phyloP scores from a whole-genome alignment of 371 early-diverging fungal genomes.

The Apophysomyces ossiformis region DNA sequence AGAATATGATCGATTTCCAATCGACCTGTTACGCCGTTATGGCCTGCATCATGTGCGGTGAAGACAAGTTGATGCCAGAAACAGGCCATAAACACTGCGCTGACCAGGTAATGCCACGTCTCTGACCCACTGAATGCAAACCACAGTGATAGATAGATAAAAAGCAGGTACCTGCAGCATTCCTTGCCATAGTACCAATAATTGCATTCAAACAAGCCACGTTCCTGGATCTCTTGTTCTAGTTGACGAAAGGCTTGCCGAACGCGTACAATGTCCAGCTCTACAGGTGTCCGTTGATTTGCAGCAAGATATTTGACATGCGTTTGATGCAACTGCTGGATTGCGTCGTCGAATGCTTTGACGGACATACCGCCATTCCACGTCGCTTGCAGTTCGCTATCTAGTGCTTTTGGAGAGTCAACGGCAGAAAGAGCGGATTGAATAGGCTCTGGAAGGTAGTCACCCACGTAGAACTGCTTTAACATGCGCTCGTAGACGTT shows the following conservation, averaged over 20 bases:
- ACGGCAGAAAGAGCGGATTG: not conserved
- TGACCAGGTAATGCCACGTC: constrained; percentile 62
- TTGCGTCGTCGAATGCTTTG: constrained; percentile 39
- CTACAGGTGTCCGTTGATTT: constrained; percentile 16
- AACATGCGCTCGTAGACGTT: constrained; percentile 77
- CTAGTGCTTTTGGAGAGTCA: constrained; percentile 2
- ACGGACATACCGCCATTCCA: constrained; percentile 44
- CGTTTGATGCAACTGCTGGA: constrained; percentile 31
- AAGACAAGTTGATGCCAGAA: constrained; percentile 96
- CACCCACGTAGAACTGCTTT: constrained; percentile 77
- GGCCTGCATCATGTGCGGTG: constrained; percentile 94
- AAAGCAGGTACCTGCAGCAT: constrained; percentile 63
- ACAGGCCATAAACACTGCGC: constrained; percentile 66
- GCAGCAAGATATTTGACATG: constrained; percentile 29
- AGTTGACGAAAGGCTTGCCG: constrained; percentile 67
- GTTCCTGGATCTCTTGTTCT: constrained; percentile 60
- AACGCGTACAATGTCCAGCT: constrained; percentile 50
- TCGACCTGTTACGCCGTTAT: constrained; percentile 87
- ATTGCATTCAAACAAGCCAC: constrained; percentile 77
- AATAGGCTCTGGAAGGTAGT: constrained; percentile 42
- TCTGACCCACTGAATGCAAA: constrained; percentile 69
- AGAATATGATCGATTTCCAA: constrained; percentile 76
- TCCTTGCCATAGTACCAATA: constrained; percentile 81
- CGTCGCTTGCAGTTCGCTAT: constrained; percentile 16
- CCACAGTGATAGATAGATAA: constrained; percentile 64